Evolutionary conservation across 2,329 filamentous ascomycete species (phyloP).

Genomic region (Ascochyta clinopodiicola): DNA sequence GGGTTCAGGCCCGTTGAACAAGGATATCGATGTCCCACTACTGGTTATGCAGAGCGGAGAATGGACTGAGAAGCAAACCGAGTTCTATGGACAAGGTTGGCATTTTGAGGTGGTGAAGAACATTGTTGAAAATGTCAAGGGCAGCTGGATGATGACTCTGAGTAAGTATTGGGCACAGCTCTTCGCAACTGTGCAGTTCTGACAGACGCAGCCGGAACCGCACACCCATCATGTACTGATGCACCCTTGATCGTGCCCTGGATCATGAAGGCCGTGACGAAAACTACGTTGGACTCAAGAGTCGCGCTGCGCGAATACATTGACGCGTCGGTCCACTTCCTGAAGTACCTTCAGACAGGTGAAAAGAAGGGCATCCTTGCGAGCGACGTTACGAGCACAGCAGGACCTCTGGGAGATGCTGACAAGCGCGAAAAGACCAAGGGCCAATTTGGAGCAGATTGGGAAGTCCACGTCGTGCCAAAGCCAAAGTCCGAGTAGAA

Average conservation of each 20-base stretch:
- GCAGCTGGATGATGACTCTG: conserved; percentile 56
- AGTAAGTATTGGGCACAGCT: conserved; percentile 26
- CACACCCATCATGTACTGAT: conserved; percentile 71
- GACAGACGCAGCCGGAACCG: conserved; percentile 36
- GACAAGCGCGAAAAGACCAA: conserved; percentile 34
- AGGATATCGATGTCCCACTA: conserved; percentile 63
- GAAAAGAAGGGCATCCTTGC: conserved; percentile 57
- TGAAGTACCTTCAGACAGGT: conserved; percentile 54
- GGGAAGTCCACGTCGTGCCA: conserved; percentile 55
- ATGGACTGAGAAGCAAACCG: conserved; percentile 64
- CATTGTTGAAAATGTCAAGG: conserved; percentile 58
- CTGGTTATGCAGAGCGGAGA: conserved; percentile 69
- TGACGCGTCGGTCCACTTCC: conserved; percentile 63
- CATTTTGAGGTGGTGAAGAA: conserved; percentile 70
- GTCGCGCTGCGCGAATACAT: conserved; percentile 68
- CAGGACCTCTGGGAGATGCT: conserved; percentile 40
- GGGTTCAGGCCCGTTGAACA: conserved; percentile 66
- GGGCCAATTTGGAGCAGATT: conserved; percentile 43
- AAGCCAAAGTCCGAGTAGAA: conserved; percentile 8
- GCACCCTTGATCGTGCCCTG: conserved; percentile 69
- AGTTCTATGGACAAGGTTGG: conserved; percentile 66
- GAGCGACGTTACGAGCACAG: conserved; percentile 55
- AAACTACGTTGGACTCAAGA: conserved; percentile 63
- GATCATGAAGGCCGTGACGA: conserved; percentile 67
- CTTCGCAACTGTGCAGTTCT: neutral